A percentile compares a stretch with the other conserved stretches of the same genome.
Evolutionary conservation across 176 grass and related monocot species (phyloP).

Genomic region (Typha latifolia): DNA sequence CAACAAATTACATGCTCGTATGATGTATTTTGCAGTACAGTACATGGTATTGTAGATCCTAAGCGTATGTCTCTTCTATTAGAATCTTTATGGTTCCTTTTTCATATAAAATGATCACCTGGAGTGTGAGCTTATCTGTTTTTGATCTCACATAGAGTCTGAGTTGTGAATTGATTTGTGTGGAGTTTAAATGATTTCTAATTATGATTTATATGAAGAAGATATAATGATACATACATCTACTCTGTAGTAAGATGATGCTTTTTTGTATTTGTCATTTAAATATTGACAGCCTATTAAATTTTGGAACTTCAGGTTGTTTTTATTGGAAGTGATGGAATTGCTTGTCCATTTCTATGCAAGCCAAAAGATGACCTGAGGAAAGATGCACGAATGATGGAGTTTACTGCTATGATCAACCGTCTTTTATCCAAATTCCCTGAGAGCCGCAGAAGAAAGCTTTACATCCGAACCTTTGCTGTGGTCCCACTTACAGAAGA

Average conservation of each 20-base stretch:
- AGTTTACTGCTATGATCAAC: constrained; percentile 95
- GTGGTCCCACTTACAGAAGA: constrained; percentile 94
- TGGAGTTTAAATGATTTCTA: neutral
- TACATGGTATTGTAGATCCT: no score
- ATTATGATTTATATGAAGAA: neutral
- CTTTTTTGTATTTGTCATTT: neutral
- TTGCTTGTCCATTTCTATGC: constrained; percentile 64
- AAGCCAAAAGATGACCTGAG: constrained; percentile 86
- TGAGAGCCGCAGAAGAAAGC: constrained; percentile 84
- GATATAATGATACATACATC: neutral
- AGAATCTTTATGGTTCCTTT: neutral
- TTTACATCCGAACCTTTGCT: constrained; percentile 94
- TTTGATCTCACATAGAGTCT: no score
- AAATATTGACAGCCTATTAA: constrained; percentile 3
- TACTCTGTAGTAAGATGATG: neutral
- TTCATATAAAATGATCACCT: neutral
- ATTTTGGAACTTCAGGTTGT: constrained; percentile 56
- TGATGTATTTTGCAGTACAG: no score
- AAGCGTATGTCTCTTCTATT: no score
- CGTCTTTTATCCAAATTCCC: constrained; percentile 84
- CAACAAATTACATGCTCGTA: no score
- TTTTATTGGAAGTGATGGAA: constrained; percentile 69
- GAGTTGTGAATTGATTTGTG: no score
- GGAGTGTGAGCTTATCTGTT: neutral
- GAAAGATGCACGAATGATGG: constrained; percentile 99